Evolutionary conservation across 768 basidiomycete species (phyloP).

Genomic region (Cyclocybe aegerita): DNA sequence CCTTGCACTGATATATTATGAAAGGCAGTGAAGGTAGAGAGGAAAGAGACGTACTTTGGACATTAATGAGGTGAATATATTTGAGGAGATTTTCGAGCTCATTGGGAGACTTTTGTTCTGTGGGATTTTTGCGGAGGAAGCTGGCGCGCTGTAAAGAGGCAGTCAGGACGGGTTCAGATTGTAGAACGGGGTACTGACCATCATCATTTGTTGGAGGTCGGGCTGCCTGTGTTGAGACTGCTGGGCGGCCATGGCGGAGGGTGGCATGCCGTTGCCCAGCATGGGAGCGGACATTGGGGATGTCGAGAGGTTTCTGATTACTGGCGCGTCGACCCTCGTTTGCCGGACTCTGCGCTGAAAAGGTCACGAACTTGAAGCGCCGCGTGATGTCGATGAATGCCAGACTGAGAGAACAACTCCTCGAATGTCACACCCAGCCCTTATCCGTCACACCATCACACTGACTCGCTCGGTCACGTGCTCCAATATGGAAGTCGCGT

Average conservation of each 20-base stretch:
- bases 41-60: slow-evolving; percentile 30
- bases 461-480: slow-evolving; percentile 29
- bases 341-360: slow-evolving; percentile 8
- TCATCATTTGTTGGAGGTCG: slow-evolving; percentile 44
- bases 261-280: slow-evolving; percentile 35
- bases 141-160: slow-evolving; percentile 39
- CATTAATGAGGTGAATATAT: slow-evolving; percentile 42
- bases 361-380: slow-evolving; percentile 28
- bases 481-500: slow-evolving; percentile 32
- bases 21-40: slow-evolving; percentile 1
- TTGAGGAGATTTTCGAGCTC: slow-evolving; percentile 48
- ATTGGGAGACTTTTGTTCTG: slow-evolving; percentile 43
- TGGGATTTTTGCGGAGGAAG: slow-evolving; percentile 50
- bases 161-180: slow-evolving; percentile 8
- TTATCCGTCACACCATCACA: slow-evolving; percentile 1
- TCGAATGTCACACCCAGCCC: not conserved
- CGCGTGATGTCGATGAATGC: slow-evolving; percentile 35
- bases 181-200: slow-evolving; percentile 29
- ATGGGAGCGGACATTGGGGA: slow-evolving; percentile 37
- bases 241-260: slow-evolving; percentile 31
- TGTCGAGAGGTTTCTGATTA: not conserved
- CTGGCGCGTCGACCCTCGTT: slow-evolving; percentile 12
- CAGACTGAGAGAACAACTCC: slow-evolving; percentile 23
- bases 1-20: slow-evolving; percentile 14
- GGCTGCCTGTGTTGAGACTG: slow-evolving; percentile 31